These are phyloP conservation scores for Trypanosomatidae sp. DNA, from an alignment of 208 protist genomes.

Conservation along the genomic window DNA sequence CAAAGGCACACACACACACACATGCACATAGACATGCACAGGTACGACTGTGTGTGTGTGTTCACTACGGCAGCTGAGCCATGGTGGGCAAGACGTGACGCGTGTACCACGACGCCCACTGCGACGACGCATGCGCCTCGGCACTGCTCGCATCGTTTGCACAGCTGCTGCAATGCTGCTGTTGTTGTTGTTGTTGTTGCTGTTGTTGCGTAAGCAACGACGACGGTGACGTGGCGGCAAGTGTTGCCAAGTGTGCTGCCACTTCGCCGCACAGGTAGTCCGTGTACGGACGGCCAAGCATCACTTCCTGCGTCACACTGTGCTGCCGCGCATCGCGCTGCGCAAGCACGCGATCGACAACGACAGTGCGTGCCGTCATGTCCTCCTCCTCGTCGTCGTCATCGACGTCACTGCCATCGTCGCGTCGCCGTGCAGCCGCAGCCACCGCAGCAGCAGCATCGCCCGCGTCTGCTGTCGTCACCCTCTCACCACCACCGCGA, in stretches of 20 bases:
- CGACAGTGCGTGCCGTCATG: neutral
- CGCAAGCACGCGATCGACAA: conserved; percentile 17
- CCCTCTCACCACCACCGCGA: neutral
- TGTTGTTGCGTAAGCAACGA: too few relatives aligned
- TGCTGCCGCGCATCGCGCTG: conserved; percentile 26
- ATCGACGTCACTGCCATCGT: neutral
- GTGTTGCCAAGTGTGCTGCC: conserved; percentile 17
- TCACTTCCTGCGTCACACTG: conserved; percentile 32
- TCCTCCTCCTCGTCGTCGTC: neutral
- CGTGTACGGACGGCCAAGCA: conserved; percentile 42
- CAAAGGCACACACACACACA: conserved; percentile 1
- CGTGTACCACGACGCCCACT: conserved; percentile 15
- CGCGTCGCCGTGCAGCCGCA: too few relatives aligned
- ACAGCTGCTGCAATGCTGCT: too few relatives aligned
- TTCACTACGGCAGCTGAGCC: conserved; percentile 14
- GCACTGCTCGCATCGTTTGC: conserved; percentile 1
- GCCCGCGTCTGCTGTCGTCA: neutral
- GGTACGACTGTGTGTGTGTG: conserved; percentile 3
- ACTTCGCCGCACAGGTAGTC: conserved; percentile 31
- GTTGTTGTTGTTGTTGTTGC: too few relatives aligned
- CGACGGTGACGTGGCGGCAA: conserved; percentile 2
- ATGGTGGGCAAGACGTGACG: conserved; percentile 15
- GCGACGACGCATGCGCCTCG: neutral
- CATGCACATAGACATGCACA: neutral
- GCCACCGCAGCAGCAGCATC: too few relatives aligned